A percentile compares a stretch with the other conserved stretches of the same genome.
Evolutionary conservation across 805 yeast species (phyloP).

Genomic region (Metschnikowia gelsemii): DNA sequence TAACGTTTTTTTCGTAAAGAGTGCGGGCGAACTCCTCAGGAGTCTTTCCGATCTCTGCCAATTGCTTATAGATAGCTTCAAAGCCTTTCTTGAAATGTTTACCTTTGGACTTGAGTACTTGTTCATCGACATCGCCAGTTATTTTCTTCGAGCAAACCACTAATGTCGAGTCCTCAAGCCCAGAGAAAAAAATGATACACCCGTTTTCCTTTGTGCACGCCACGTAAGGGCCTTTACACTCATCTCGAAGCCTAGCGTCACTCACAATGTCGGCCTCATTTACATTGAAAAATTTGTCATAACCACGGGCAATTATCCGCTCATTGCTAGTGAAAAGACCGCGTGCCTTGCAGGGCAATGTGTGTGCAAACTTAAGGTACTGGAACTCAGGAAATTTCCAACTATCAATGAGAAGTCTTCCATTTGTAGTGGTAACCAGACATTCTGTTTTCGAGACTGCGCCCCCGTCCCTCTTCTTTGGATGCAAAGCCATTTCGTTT

Average conservation of each 20-base stretch:
- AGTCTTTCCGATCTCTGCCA: constrained; percentile 41
- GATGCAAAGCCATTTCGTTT: constrained; percentile 15
- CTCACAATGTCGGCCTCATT: constrained; percentile 46
- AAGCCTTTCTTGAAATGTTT: constrained; percentile 81
- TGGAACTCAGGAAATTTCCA: constrained; percentile 96
- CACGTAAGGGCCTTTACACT: constrained; percentile 72
- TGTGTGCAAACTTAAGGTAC: constrained; percentile 54
- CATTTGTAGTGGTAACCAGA: constrained; percentile 18
- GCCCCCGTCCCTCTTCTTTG: constrained; percentile 5
- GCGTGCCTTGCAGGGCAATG: constrained; percentile 73
- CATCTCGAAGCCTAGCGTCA: constrained; percentile 3
- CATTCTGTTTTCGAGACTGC: constrained; percentile 14
- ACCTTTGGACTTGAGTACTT: constrained; percentile 23
- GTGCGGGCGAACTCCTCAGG: constrained; percentile 53
- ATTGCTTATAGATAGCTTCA: constrained; percentile 52
- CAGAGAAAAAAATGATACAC: constrained; percentile 82
- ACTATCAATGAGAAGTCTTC: constrained; percentile 18
- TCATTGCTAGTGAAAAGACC: constrained; percentile 66
- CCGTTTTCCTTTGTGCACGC: constrained; percentile 91
- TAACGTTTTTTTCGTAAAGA: constrained; percentile 52
- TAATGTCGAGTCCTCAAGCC: constrained; percentile 68
- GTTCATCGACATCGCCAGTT: constrained; percentile 53
- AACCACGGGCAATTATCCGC: constrained; percentile 76
- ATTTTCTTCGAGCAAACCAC: constrained; percentile 91
- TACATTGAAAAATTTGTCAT: constrained; percentile 89